Conservation (phyloP, 163 green algal genomes). For the Trebouxia gelatinosa region DNA sequence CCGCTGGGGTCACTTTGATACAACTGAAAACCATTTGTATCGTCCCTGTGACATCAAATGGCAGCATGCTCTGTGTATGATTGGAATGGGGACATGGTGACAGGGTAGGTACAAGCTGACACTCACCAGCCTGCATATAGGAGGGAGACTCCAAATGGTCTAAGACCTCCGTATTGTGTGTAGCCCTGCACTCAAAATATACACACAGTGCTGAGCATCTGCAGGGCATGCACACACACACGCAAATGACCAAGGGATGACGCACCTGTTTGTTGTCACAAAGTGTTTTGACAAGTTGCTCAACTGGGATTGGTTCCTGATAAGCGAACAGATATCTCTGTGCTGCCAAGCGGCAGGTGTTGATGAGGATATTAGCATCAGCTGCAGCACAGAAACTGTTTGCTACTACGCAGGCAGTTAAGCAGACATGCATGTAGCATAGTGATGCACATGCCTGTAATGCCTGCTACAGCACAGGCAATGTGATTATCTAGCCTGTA, state of each 20-base stretch:
- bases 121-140: conserved; percentile 91
- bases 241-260: neutral
- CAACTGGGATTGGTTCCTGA: conserved; percentile 95
- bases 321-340: conserved; percentile 90
- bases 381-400: conserved; percentile 49
- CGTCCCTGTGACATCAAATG: conserved; percentile 68
- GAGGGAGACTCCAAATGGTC: conserved; percentile 97
- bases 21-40: conserved; percentile 94
- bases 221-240: neutral
- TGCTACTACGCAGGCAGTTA: neutral
- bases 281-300: conserved; percentile 92
- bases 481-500: conserved; percentile 98
- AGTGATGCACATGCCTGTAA: conserved; percentile 73
- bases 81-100: neutral
- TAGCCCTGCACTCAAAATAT: conserved; percentile 67
- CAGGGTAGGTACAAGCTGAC: neutral
- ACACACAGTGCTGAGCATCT: neutral
- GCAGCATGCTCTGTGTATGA: neutral
- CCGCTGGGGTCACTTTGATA: conserved; percentile 96
- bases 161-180: conserved; percentile 96
- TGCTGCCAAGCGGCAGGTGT: conserved; percentile 84
- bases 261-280: conserved; percentile 97
- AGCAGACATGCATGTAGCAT: neutral
- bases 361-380: conserved; percentile 99
- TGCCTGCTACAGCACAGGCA: conserved; percentile 91